Percentiles rank a stretch among this genome's conserved stretches.
Evolutionary conservation across 352 stramenopile species (phyloP).

Genomic region (Phytophthora citricola): DNA sequence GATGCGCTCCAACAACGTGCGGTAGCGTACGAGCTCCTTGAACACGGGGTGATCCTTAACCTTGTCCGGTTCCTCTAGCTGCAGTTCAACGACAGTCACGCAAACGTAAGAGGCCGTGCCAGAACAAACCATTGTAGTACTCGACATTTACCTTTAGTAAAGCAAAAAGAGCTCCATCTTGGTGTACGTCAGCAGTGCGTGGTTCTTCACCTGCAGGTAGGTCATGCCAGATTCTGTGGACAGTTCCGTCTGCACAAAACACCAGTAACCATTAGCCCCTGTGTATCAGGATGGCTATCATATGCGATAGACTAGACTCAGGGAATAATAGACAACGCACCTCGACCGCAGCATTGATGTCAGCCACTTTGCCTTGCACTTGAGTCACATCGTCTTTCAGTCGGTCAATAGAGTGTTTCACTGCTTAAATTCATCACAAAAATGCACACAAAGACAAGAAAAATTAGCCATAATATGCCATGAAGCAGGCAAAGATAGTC

Average conservation of each 20-base stretch:
- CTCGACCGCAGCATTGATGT: constrained; percentile 50
- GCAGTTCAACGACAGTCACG: constrained; percentile 2
- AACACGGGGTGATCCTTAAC: constrained; percentile 85
- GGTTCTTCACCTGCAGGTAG: constrained; percentile 90
- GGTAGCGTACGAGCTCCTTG: constrained; percentile 86
- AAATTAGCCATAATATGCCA: constrained; percentile 6
- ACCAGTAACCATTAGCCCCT: constrained; percentile 5
- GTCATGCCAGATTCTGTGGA: constrained; percentile 71
- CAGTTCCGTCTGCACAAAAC: constrained; percentile 55
- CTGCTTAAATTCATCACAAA: constrained; percentile 34
- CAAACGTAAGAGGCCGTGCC: neutral
- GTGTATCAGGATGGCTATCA: neutral
- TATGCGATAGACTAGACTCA: neutral
- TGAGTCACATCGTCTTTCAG: constrained; percentile 63
- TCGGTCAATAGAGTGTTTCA: constrained; percentile 53
- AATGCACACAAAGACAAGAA: constrained; percentile 11
- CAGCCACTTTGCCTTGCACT: constrained; percentile 62
- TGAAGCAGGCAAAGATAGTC: constrained; percentile 1
- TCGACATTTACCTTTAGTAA: constrained; percentile 68
- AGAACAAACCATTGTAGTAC: neutral
- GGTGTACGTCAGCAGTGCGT: constrained; percentile 86
- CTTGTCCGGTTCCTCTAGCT: constrained; percentile 74
- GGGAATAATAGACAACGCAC: constrained; percentile 26
- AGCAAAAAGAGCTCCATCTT: constrained; percentile 89
- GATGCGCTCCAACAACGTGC: constrained; percentile 86